phyloP scores from a whole-genome alignment of 805 yeast species.

The Candida sonorensis region DNA sequence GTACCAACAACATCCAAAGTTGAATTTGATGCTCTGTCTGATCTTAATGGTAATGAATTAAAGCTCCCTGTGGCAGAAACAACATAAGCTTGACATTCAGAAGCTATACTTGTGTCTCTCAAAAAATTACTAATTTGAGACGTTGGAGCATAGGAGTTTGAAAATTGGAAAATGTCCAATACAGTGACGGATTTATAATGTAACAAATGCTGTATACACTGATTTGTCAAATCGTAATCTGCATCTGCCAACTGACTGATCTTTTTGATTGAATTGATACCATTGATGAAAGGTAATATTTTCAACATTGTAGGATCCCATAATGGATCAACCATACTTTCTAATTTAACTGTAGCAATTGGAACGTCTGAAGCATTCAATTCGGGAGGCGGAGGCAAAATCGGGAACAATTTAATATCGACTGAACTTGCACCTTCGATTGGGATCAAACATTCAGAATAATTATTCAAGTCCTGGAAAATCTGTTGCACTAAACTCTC shows the following conservation, averaged over 20 bases:
- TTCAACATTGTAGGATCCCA: conserved; percentile 98
- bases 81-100: conserved; percentile 83
- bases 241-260: conserved; percentile 79
- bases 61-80: conserved; percentile 36
- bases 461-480: conserved; percentile 90
- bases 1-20: conserved; percentile 18
- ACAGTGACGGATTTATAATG: conserved; percentile 83
- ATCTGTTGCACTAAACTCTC: conserved; percentile 80
- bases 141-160: conserved; percentile 85
- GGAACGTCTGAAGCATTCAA: conserved; percentile 85
- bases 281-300: conserved; percentile 80
- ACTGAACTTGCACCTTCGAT: conserved; percentile 84
- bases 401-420: conserved; percentile 89
- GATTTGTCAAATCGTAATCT: conserved; percentile 68
- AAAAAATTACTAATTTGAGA: conserved; percentile 66
- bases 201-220: conserved; percentile 85
- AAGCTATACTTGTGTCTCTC: conserved; percentile 56
- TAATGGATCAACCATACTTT: conserved; percentile 70
- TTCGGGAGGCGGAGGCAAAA: conserved; percentile 73
- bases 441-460: conserved; percentile 93
- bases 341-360: conserved; percentile 72
- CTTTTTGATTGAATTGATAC: conserved; percentile 72
- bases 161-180: conserved; percentile 83
- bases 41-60: conserved; percentile 27
- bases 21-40: conserved; percentile 20